A percentile compares a stretch with the other conserved stretches of the same genome.
These are phyloP conservation scores for Capsicum baccatum DNA, from an alignment of 257 asterid species.

Conservation along the genomic window DNA sequence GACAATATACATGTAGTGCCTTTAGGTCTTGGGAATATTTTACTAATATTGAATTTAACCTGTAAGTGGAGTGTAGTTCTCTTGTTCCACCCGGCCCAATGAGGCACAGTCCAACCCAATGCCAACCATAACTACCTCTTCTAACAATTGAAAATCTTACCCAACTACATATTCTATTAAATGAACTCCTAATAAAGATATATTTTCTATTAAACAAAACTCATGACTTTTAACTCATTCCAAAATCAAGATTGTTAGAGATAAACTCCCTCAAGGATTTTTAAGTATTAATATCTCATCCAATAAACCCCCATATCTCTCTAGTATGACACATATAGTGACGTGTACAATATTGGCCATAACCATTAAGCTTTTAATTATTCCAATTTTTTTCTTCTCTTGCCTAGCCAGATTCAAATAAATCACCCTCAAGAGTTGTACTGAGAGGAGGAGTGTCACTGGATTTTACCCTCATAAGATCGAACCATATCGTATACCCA, in stretches of 20 bases:
- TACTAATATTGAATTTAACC: background rate
- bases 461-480: no score
- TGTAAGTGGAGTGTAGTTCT: constrained; percentile 40
- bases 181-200: constrained; percentile 17
- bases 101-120: constrained; percentile 44
- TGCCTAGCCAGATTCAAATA: background rate
- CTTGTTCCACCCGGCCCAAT: constrained; percentile 43
- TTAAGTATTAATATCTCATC: constrained; percentile 30
- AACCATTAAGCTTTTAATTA: background rate
- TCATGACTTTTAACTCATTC: constrained; percentile 33
- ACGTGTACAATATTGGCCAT: constrained; percentile 33
- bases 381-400: background rate
- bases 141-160: constrained; percentile 31
- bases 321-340: constrained; percentile 42
- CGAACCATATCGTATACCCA: no score
- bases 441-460: no score
- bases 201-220: background rate
- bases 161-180: background rate
- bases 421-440: background rate
- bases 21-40: constrained; percentile 21
- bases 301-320: constrained; percentile 34
- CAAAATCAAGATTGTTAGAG: constrained; percentile 25
- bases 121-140: constrained; percentile 35
- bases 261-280: constrained; percentile 28
- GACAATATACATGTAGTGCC: background rate